Evolutionary conservation across 164 flowering plant species (phyloP).

Genomic region (Annona squamosa): DNA sequence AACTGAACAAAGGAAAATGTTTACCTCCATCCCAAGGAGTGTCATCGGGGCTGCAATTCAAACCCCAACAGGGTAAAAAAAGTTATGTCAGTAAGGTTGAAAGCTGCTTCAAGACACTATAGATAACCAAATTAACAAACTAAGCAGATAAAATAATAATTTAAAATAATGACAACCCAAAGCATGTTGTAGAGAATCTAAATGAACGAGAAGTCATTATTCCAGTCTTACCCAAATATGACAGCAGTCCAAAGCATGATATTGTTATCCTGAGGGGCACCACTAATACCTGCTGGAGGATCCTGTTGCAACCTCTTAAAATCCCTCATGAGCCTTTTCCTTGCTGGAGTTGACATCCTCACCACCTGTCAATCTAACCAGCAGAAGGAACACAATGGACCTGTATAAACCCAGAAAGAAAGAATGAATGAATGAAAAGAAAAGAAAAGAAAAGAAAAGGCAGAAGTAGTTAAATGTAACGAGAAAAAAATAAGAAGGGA

Average conservation of each 20-base stretch:
- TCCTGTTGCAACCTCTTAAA: constrained; percentile 91
- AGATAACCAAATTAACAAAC: background rate
- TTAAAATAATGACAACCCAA: background rate
- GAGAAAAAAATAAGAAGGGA: background rate
- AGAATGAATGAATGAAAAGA: too few relatives aligned
- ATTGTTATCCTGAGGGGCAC: constrained; percentile 90
- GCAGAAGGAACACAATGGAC: background rate
- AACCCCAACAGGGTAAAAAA: constrained; percentile 9
- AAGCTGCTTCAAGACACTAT: background rate
- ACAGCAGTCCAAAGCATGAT: constrained; percentile 94
- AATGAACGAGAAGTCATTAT: too few relatives aligned
- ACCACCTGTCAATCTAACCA: constrained; percentile 4
- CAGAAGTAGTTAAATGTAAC: background rate
- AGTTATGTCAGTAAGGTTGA: background rate
- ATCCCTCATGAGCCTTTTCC: constrained; percentile 91
- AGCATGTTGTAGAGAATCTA: background rate
- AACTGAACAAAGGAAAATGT: constrained; percentile 11
- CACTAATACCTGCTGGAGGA: constrained; percentile 92
- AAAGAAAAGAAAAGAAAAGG: background rate
- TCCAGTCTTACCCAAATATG: constrained; percentile 60
- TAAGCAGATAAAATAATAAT: too few relatives aligned
- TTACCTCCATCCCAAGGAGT: constrained; percentile 98
- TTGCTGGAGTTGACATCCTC: constrained; percentile 78
- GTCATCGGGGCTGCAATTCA: constrained; percentile 86
- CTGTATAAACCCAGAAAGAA: too few relatives aligned